These are phyloP conservation scores for Hibiscus trionum DNA, from an alignment of 345 rosid species.

Conservation along the genomic window DNA sequence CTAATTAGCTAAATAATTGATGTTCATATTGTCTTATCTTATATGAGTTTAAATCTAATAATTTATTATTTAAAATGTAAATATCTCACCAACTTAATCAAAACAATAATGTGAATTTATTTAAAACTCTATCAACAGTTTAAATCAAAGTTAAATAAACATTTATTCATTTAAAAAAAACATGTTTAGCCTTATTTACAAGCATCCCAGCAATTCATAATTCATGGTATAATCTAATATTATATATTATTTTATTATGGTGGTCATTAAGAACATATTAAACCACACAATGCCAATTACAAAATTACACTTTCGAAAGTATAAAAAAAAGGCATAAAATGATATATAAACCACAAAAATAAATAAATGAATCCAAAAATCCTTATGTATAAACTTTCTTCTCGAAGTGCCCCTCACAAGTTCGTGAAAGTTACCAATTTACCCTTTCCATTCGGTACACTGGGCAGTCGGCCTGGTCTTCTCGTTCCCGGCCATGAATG, in stretches of 20 bases:
- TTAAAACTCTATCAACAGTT: too few relatives aligned
- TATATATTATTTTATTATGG: neutral
- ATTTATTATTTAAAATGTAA: too few relatives aligned
- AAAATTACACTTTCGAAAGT: neutral
- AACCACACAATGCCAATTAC: neutral
- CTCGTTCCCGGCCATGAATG: constrained; percentile 70
- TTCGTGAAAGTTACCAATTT: constrained; percentile 7
- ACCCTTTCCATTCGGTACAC: constrained; percentile 64
- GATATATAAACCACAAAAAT: constrained; percentile 1
- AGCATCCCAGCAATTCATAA: too few relatives aligned
- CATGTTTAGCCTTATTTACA: too few relatives aligned
- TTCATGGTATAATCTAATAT: too few relatives aligned
- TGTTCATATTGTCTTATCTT: too few relatives aligned
- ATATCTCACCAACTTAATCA: too few relatives aligned
- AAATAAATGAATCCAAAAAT: constrained; percentile 2
- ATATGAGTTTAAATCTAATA: too few relatives aligned
- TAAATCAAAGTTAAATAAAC: too few relatives aligned
- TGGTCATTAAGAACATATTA: neutral
- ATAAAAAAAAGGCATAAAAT: neutral
- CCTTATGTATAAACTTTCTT: neutral
- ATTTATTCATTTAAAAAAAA: too few relatives aligned
- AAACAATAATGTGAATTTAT: too few relatives aligned
- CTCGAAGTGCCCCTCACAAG: constrained; percentile 4
- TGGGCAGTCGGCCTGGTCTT: constrained; percentile 70
- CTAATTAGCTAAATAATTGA: too few relatives aligned